Evolutionary conservation across 2,329 filamentous ascomycete species (phyloP).

Genomic region (Xylariales sp.): DNA sequence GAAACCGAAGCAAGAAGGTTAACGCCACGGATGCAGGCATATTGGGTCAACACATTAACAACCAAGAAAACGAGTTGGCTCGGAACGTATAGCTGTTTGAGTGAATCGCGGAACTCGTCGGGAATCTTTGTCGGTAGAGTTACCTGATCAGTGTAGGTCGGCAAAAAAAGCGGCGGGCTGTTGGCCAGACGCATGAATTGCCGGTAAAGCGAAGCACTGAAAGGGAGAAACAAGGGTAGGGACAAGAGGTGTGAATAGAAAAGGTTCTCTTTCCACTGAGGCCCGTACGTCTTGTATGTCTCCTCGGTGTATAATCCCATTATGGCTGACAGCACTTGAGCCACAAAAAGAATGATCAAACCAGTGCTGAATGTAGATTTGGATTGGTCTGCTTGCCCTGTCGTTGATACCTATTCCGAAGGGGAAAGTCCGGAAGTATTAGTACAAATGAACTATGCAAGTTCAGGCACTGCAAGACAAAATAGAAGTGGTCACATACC

Average conservation of each 20-base stretch:
- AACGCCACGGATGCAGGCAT: slow-evolving; percentile 91
- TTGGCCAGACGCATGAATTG: slow-evolving; percentile 61
- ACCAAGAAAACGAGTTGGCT: slow-evolving; percentile 67
- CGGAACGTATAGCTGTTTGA: slow-evolving; percentile 46
- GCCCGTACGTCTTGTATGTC: slow-evolving; percentile 79
- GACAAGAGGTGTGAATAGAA: slow-evolving; percentile 86
- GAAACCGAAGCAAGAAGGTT: slow-evolving; percentile 87
- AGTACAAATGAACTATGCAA: too few species aligned
- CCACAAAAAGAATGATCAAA: slow-evolving; percentile 77
- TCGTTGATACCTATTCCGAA: too few species aligned
- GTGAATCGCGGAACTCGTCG: slow-evolving; percentile 29
- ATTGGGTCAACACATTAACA: slow-evolving; percentile 83
- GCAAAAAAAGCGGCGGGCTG: slow-evolving; percentile 58
- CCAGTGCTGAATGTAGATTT: slow-evolving; percentile 57
- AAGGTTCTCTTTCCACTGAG: slow-evolving; percentile 91
- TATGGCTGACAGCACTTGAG: slow-evolving; percentile 84
- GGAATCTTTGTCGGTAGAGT: slow-evolving; percentile 28
- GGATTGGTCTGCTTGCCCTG: too few species aligned
- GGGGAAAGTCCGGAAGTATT: too few species aligned
- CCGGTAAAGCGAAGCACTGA: slow-evolving; percentile 58
- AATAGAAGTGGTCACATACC: too few species aligned
- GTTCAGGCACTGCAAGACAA: too few species aligned
- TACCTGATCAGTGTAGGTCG: slow-evolving; percentile 24
- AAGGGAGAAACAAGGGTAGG: slow-evolving; percentile 70
- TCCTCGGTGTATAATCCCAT: slow-evolving; percentile 96